Base-by-base conservation (phyloP, 1,284 basidiomycete genomes). In the Cutaneotrichosporon spelunceum region DNA sequence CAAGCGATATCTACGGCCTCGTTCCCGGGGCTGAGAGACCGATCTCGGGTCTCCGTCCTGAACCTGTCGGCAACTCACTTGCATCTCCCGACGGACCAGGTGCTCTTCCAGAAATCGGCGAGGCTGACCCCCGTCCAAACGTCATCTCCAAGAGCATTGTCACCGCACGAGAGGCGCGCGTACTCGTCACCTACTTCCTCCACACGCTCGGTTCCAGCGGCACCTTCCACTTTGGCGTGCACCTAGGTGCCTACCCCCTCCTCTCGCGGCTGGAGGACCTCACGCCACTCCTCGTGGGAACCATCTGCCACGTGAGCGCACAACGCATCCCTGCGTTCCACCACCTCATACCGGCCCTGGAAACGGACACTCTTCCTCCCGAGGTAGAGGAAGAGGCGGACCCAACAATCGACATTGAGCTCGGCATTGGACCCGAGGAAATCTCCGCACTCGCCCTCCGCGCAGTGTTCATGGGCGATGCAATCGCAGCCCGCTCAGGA, bases 381-480 rank as follows among this genome's bases (percentile, higher is more conserved):
- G 52, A 34, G 3, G n/a, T 21, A 23, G 52, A 53, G 11, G 52
- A 53, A n/a, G 52, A 53, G 33, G 27, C 36, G n/a, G 52, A 53
- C 19, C 52, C 52, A 19, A 53, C 52, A 9, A 53, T 53, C 52
- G 52, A 53, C n/a, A 53, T 53, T 13, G 52, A 53, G 52, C 52
- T 53, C 2, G 52, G 52, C 1, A 53, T 53, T 7, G 52, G 52
- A 2, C 52, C 52, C 1, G 52, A 53, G 33, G 52, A 53, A n/a
- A 53, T 53, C 21, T 36, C 52, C n/a, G 52, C 52, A 2, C 27
- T 53, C 52, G 52, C 52, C 21, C 30, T 53, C 9, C 33, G 33
- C 4, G 33, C 52, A 8, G 33, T 53, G n/a, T 53, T 23, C 33
- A 30, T 21, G 8, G 52, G 52, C 7, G 52, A 53, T 14, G 52